Percentiles rank a stretch among this genome's conserved stretches.
phyloP scores from a whole-genome alignment of 345 rosid species.

The Theobroma cacao region DNA sequence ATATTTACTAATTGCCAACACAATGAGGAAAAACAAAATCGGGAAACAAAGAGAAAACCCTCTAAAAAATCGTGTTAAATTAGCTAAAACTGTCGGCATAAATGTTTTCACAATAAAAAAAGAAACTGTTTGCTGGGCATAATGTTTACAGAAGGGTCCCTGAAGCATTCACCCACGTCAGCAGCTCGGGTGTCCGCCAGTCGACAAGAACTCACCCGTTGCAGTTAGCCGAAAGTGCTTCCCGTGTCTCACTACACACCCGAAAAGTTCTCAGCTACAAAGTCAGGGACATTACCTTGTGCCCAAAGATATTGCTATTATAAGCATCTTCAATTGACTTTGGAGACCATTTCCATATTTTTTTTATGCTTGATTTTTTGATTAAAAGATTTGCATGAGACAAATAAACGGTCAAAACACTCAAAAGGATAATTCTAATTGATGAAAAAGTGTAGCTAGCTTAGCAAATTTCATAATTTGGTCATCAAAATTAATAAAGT shows the following conservation, averaged over 20 bases:
- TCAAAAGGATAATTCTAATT: background rate
- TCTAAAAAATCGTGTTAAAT: background rate
- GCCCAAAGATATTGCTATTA: background rate
- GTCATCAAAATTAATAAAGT: too few species aligned
- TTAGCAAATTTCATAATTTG: too few species aligned
- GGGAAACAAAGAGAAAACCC: background rate
- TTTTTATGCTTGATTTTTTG: background rate
- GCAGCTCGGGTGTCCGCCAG: background rate
- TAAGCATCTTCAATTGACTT: constrained; percentile 5
- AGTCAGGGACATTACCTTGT: background rate
- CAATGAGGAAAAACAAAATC: background rate
- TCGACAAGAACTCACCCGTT: background rate
- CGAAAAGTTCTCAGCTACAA: background rate
- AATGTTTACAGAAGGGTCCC: background rate
- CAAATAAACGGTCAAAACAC: background rate
- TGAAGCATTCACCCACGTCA: background rate
- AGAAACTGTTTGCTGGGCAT: background rate
- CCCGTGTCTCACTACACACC: background rate
- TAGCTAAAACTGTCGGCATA: constrained; percentile 19
- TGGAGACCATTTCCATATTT: background rate
- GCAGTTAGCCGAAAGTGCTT: background rate
- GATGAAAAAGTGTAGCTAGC: too few species aligned
- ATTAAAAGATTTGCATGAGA: background rate
- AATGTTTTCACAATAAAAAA: background rate
- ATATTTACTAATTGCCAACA: background rate